Base-by-base conservation (phyloP, 805 yeast genomes). In the Zygoascus tannicola region DNA sequence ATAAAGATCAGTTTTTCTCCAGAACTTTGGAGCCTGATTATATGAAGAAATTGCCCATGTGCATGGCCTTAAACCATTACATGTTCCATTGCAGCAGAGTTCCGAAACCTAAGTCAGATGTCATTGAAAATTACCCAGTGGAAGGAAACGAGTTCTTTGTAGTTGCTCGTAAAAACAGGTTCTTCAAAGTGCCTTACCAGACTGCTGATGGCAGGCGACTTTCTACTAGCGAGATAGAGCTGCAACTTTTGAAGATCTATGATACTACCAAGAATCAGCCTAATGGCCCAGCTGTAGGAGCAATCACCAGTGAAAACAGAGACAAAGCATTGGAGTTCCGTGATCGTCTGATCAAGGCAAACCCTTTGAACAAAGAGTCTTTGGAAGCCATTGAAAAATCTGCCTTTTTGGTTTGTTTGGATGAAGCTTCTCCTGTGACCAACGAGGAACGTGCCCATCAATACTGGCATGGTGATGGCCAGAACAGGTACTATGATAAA, bases 391-490 rank as follows among this genome's bases (percentile, higher is more conserved):
- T 90, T 46, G 80, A 79, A 57, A 78, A 81, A 45, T 72, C 94
- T 2, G 78, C 95, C 0, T 90, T 87, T 60, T 75, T 88, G 4
- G 61, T 90, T 41, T 79, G 92, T 56, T 73, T 90, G 43, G 98
- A 90, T 58, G 78, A 82, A 54, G 66, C 62, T 10, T 52, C 63
- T 18, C 96, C 97, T 14, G 70, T 77, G 41, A 80, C 94, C 22
- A 71, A 81, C 48, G 90, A 81, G 59, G 94, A 86, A 60, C 81
- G 86, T 57, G 80, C 95, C 3, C 78, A 78, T 59, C 80, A 76
- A 63, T 75, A 78, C 59, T 90, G 97, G 97, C 95, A 86, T 66
- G 97, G 97, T n/a, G 76, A 86, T 65, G 96, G 97, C 44, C 65
- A 70, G 55, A 90, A 92, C 71, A 74, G 98, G 56, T 90, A 74